Percentiles rank a stretch among this genome's conserved stretches.
Evolutionary conservation across 306 rosid species (phyloP).

Genomic region (Corylus heterophylla): DNA sequence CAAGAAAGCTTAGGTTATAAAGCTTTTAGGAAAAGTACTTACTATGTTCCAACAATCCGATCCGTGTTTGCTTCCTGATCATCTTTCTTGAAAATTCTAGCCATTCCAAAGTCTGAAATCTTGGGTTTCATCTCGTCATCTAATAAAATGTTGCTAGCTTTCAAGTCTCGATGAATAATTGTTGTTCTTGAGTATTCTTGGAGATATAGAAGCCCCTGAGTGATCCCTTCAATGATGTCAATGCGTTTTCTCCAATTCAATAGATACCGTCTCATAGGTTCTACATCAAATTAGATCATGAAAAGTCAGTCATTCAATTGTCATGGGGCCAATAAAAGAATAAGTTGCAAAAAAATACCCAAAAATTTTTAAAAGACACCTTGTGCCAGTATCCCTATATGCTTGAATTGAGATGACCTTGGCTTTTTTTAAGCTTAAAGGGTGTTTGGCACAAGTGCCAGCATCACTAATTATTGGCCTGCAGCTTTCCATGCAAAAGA

Average conservation of each 20-base stretch:
- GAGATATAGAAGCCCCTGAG: conserved; percentile 42
- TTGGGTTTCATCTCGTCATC: conserved; percentile 32
- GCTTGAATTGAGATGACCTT: too few relatives aligned
- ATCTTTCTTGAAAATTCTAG: conserved; percentile 26
- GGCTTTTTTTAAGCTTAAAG: neutral
- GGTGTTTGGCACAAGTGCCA: neutral
- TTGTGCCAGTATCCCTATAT: neutral
- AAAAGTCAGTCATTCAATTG: too few relatives aligned
- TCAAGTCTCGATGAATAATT: conserved; percentile 37
- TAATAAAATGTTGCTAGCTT: conserved; percentile 42
- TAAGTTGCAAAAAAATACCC: neutral
- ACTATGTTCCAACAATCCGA: conserved; percentile 45
- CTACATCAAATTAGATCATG: conserved; percentile 4
- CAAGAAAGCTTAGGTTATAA: neutral
- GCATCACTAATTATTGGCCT: neutral
- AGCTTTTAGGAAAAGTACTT: neutral
- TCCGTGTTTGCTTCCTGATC: conserved; percentile 30
- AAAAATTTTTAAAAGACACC: neutral
- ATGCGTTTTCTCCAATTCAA: conserved; percentile 35
- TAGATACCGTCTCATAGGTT: neutral
- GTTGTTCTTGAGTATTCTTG: conserved; percentile 38
- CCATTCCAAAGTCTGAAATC: conserved; percentile 44
- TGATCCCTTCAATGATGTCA: conserved; percentile 35
- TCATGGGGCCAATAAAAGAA: neutral
- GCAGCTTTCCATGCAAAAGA: neutral